Conservation (phyloP, 306 rosid species). For the Citrullus amarus region DNA sequence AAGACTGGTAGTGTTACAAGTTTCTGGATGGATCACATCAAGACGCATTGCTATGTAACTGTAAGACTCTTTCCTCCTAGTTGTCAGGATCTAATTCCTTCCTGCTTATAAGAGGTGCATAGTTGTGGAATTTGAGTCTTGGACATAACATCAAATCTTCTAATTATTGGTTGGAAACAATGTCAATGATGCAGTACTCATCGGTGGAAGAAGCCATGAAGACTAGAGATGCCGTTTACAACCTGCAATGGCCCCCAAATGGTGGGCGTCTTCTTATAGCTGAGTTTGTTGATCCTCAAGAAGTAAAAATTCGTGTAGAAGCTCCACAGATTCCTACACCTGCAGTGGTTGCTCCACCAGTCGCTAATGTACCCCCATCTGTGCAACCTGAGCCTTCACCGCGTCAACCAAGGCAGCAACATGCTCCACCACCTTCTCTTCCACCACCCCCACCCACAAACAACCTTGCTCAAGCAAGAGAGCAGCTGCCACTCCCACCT, state of each 20-base stretch:
- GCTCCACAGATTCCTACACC: slow-evolving; percentile 51
- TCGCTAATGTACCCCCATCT: slow-evolving; percentile 29
- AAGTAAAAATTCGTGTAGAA: slow-evolving; percentile 60
- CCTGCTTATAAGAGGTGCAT: neutral
- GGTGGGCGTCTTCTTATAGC: slow-evolving; percentile 84
- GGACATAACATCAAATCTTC: neutral
- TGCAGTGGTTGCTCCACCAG: slow-evolving; percentile 27
- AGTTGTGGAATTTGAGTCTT: neutral
- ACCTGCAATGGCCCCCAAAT: slow-evolving; percentile 93
- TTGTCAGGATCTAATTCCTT: neutral
- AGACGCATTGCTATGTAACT: slow-evolving; percentile 96
- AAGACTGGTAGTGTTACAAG: slow-evolving; percentile 61
- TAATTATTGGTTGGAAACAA: neutral
- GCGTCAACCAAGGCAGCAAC: slow-evolving; percentile 21
- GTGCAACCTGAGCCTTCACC: slow-evolving; percentile 30
- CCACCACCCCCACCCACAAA: slow-evolving; percentile 48
- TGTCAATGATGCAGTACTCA: slow-evolving; percentile 45
- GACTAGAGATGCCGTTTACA: slow-evolving; percentile 83
- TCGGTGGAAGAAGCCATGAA: slow-evolving; percentile 72
- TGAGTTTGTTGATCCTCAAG: slow-evolving; percentile 81
- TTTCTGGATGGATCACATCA: slow-evolving; percentile 99
- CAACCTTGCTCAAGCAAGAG: slow-evolving; percentile 48
- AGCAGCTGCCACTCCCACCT: slow-evolving; percentile 69
- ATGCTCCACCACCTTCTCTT: slow-evolving; percentile 22
- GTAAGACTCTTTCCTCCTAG: slow-evolving; percentile 32